Conservation (phyloP, 78 protist species). For the Diacronema lutheri region DNA sequence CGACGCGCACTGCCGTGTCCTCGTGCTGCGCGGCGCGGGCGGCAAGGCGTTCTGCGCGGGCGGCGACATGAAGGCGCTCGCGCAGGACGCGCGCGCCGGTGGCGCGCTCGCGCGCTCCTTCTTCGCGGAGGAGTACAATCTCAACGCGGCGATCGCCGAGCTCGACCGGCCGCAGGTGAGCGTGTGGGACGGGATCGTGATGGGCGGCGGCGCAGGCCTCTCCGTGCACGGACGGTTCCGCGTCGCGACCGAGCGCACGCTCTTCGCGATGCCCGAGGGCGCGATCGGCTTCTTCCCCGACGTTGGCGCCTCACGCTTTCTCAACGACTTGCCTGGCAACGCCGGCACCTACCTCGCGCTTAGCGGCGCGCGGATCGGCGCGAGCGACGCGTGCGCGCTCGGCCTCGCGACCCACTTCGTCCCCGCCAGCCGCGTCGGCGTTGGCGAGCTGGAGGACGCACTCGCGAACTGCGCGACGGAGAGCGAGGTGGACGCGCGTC, state of each 20-base stretch:
- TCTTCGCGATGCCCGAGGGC: slow-evolving; percentile 88
- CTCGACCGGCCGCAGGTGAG: slow-evolving; percentile 66
- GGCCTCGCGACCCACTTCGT: slow-evolving; percentile 59
- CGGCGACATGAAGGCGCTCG: slow-evolving; percentile 78
- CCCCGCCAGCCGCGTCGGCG: neutral
- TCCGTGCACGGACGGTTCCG: slow-evolving; percentile 70
- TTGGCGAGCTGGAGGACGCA: neutral
- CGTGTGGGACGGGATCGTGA: slow-evolving; percentile 70
- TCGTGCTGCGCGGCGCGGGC: neutral
- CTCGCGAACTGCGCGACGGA: neutral
- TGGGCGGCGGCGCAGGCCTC: slow-evolving; percentile 84
- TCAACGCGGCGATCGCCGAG: slow-evolving; percentile 61
- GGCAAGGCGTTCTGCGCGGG: slow-evolving; percentile 67
- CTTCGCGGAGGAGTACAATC: slow-evolving; percentile 76
- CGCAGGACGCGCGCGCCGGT: slow-evolving; percentile 3
- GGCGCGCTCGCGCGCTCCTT: slow-evolving; percentile 37
- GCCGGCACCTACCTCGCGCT: slow-evolving; percentile 74
- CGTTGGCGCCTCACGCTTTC: slow-evolving; percentile 24
- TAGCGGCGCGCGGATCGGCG: slow-evolving; percentile 63
- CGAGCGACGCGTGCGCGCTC: neutral
- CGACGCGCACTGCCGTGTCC: neutral
- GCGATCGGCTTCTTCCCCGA: slow-evolving; percentile 80
- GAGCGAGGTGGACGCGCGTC: neutral
- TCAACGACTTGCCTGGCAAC: neutral
- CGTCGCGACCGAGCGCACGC: slow-evolving; percentile 76